Base-by-base conservation (phyloP, 2,329 filamentous ascomycete genomes). In the Drechslerella dactyloides region DNA sequence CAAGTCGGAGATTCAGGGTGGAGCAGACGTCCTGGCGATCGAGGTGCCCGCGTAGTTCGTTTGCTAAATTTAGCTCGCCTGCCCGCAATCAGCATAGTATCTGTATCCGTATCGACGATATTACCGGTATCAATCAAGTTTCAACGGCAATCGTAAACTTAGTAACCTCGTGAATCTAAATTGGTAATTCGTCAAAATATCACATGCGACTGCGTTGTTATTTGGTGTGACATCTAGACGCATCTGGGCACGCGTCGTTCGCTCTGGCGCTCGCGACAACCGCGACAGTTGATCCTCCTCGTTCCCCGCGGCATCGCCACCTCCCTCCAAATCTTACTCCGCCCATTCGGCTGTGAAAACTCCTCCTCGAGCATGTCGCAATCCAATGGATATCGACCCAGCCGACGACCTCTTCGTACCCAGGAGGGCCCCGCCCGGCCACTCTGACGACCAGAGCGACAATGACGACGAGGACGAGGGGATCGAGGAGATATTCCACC, bases 401-500 rank as follows among this genome's bases (percentile, higher is more conserved):
- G 59, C 60, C 4, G 64, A 65, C 54, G 55, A 65, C 60, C 56
- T 61, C 55, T 57, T 61, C 51, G 60, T 21, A 33, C 27, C 56
- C 53, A 57, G 40, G 50, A 52, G 19, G 5, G 4, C 11, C 10
- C 27, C 15, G 19, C 5, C 46, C 13, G 48, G 2, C 48, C 15
- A 4, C 21, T 5, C 21, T 24, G 48, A 52, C 44, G 40, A 30
- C n/a, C n/a, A 52, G 6, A 1, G 27, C 23, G n/a, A 42, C 19
- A 54, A 58, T 10, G 33, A 3, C 30, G 19, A 19, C 10, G 24
- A 37, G 21, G 68, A 72, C 37, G 60, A 60, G 44, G 54, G 44
- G n/a, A 35, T 63, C 15, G 69, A 66, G 46, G 69, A 73, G 44
- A 66, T 63, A 62, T 73, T 62, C 50, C 69, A 73, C 42, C 51